phyloP scores from a whole-genome alignment of 192 early-diverging fungal genomes.

The Backusella tarrabulga region DNA sequence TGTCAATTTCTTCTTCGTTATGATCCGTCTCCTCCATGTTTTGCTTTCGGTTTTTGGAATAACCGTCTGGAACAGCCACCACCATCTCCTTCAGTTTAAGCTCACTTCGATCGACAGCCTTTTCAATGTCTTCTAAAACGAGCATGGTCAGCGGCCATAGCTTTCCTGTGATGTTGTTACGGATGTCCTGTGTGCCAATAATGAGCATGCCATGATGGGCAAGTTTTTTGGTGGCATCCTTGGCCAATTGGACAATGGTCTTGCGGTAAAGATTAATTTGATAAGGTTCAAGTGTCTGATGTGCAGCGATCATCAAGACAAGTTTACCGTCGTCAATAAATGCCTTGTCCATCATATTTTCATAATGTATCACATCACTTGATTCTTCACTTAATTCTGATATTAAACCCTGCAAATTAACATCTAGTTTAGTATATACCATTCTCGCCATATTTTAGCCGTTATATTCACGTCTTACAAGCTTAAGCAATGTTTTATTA shows the following conservation, averaged over 20 bases:
- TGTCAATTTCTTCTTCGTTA: conserved; percentile 31
- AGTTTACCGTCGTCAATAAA: conserved; percentile 43
- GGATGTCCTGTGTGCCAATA: conserved; percentile 69
- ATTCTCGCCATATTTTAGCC: not conserved
- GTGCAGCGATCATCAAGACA: conserved; percentile 60
- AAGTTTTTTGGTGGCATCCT: conserved; percentile 54
- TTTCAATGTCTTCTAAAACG: conserved; percentile 69
- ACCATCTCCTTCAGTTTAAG: conserved; percentile 67
- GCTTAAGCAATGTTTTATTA: conserved; percentile 52
- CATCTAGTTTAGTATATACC: not conserved
- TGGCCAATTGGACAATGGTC: conserved; percentile 59
- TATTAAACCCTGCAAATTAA: conserved; percentile 56
- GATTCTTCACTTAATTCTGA: conserved; percentile 80
- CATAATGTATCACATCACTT: conserved; percentile 70
- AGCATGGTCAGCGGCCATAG: conserved; percentile 76
- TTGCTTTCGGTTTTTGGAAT: conserved; percentile 52
- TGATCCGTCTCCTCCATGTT: conserved; percentile 37
- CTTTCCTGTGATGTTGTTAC: conserved; percentile 53
- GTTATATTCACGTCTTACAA: conserved; percentile 39
- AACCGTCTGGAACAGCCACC: conserved; percentile 66
- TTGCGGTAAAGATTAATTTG: conserved; percentile 61
- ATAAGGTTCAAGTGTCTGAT: conserved; percentile 40
- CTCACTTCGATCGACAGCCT: conserved; percentile 46
- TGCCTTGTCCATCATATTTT: conserved; percentile 54
- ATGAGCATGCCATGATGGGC: conserved; percentile 63